phyloP scores from a whole-genome alignment of 2,329 filamentous ascomycete genomes.

The Aspergillus sp. region DNA sequence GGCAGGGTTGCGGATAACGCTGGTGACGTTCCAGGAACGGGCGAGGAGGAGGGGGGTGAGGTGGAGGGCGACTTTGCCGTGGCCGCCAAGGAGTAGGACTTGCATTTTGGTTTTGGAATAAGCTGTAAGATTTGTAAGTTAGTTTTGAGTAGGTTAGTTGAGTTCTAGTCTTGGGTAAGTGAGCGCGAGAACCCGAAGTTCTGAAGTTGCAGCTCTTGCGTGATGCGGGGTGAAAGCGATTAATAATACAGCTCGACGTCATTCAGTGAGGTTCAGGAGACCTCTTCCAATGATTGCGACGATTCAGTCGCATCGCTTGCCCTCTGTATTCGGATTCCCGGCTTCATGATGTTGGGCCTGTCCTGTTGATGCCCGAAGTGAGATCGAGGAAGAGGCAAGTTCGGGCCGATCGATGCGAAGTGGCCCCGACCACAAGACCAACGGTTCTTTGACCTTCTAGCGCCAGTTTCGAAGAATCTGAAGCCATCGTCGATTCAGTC shows the following conservation, averaged over 20 bases:
- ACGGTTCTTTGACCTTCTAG: conserved; percentile 5
- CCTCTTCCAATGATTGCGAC: not conserved
- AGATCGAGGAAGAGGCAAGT: not conserved
- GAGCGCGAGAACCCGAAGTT: not conserved
- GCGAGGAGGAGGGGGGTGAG: conserved; percentile 75
- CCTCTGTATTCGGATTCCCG: not conserved
- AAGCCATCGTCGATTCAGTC: conserved; percentile 4
- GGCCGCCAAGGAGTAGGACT: conserved; percentile 76
- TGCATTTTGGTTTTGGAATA: conserved; percentile 29
- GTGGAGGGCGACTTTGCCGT: conserved; percentile 74
- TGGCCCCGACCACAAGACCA: not conserved
- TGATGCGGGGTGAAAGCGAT: conserved; percentile 2
- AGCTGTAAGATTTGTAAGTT: not conserved
- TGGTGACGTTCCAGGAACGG: conserved; percentile 74
- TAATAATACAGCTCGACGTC: conserved; percentile 3
- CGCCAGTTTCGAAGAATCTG: conserved; percentile 1
- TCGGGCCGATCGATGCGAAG: not conserved
- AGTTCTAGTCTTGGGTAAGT: not conserved
- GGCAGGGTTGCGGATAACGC: conserved; percentile 70
- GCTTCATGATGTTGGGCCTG: not conserved
- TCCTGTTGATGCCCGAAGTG: not conserved
- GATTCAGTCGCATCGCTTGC: not conserved
- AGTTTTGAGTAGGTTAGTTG: not conserved
- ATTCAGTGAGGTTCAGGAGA: not conserved
- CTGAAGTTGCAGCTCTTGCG: not conserved